Percentiles rank a stretch among this genome's conserved stretches.
These are phyloP conservation scores for Cajanus cajan DNA, from an alignment of 306 rosid genomes.

Conservation along the genomic window DNA sequence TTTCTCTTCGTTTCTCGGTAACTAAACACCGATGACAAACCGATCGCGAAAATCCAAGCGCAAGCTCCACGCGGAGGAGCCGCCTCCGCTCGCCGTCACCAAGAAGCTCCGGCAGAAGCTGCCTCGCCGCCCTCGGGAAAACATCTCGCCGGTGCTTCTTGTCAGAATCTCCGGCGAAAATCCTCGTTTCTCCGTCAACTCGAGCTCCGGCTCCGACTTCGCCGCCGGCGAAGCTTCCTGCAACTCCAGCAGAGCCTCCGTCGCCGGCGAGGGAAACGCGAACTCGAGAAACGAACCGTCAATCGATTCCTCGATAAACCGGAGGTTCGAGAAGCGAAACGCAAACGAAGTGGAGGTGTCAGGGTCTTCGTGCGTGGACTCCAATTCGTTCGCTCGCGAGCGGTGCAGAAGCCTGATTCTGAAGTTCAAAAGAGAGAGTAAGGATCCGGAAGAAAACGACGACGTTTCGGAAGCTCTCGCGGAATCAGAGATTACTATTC, in stretches of 20 bases:
- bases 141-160: conserved; percentile 55
- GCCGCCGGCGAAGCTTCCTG: conserved; percentile 63
- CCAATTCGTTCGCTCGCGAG: conserved; percentile 35
- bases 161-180: conserved; percentile 7
- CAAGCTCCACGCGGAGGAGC: conserved; percentile 31
- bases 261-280: conserved; percentile 29
- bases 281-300: conserved; percentile 35
- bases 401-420: conserved; percentile 42
- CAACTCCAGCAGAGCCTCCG: conserved; percentile 48
- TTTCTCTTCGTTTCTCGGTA: conserved; percentile 8
- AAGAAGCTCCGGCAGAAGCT: conserved; percentile 78
- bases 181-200: conserved; percentile 36
- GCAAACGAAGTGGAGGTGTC: conserved; percentile 55
- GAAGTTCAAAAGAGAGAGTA: conserved; percentile 27
- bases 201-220: conserved; percentile 43
- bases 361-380: conserved; percentile 83
- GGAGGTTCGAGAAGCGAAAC: conserved; percentile 30
- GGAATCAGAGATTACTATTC: background rate
- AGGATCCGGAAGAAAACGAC: background rate
- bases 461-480: background rate
- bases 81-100: conserved; percentile 10
- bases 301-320: conserved; percentile 25
- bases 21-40: conserved; percentile 41
- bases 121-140: conserved; percentile 56
- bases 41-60: conserved; percentile 44